These are phyloP conservation scores for Thalia dealbata DNA, from an alignment of 176 grass and related monocot species.

Conservation along the genomic window DNA sequence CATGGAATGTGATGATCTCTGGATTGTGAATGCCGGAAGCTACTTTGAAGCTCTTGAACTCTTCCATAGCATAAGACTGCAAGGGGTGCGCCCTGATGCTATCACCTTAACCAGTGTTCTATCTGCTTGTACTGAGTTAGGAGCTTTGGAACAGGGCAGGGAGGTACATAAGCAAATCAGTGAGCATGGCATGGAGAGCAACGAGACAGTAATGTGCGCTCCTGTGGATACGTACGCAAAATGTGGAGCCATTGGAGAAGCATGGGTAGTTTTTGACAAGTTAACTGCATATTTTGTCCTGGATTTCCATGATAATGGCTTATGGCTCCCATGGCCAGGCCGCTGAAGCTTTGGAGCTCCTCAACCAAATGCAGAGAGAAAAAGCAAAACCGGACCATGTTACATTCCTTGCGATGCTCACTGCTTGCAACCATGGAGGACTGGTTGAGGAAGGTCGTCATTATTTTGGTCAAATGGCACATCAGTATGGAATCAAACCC, in stretches of 20 bases:
- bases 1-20: conserved; percentile 27
- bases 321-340: conserved; percentile 23
- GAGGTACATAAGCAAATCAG: conserved; percentile 20
- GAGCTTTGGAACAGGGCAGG: conserved; percentile 16
- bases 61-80: conserved; percentile 7
- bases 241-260: conserved; percentile 22
- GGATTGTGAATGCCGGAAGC: conserved; percentile 10
- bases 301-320: conserved; percentile 29
- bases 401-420: conserved; percentile 16
- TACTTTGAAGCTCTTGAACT: conserved; percentile 19
- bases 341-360: conserved; percentile 14
- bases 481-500: conserved; percentile 18
- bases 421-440: conserved; percentile 26
- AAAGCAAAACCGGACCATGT: conserved; percentile 21
- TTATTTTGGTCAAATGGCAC: conserved; percentile 10
- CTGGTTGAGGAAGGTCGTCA: conserved; percentile 17
- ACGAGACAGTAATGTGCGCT: conserved; percentile 21
- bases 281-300: conserved; percentile 11
- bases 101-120: conserved; percentile 11
- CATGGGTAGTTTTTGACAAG: conserved; percentile 17
- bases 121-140: conserved; percentile 20
- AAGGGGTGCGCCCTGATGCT: background rate
- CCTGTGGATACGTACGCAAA: conserved; percentile 28
- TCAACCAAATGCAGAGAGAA: conserved; percentile 16
- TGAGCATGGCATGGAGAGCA: background rate